Conservation (phyloP, 2,329 filamentous ascomycete genomes). For the Penicillium italicum region DNA sequence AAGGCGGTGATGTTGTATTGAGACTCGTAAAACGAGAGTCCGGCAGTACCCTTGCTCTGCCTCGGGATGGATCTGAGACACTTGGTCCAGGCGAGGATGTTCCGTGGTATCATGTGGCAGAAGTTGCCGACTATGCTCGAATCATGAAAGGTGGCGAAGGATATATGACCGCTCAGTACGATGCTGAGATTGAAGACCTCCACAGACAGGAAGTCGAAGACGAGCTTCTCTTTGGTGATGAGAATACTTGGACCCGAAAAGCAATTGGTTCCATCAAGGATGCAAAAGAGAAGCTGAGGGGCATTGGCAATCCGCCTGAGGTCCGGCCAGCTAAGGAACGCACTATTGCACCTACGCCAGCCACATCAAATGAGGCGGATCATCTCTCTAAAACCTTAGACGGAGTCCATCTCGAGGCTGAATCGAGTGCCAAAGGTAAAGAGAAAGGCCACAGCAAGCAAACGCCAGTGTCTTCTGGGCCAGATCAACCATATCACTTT, state of each 20-base stretch:
- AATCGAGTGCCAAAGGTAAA: conserved; percentile 22
- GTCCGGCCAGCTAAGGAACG: conserved; percentile 47
- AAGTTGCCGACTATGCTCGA: conserved; percentile 89
- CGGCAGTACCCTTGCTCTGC: conserved; percentile 80
- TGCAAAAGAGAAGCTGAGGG: conserved; percentile 69
- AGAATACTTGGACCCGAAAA: conserved; percentile 86
- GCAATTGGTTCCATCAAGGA: conserved; percentile 71
- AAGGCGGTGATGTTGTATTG: conserved; percentile 85
- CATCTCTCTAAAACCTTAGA: conserved; percentile 26
- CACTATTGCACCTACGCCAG: conserved; percentile 45
- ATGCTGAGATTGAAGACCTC: conserved; percentile 72
- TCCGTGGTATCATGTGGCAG: conserved; percentile 92
- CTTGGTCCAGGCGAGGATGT: conserved; percentile 69
- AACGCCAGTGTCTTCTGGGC: conserved; percentile 43
- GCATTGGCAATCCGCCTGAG: conserved; percentile 63
- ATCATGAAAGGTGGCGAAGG: conserved; percentile 91
- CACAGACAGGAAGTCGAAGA: conserved; percentile 78
- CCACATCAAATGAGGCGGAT: conserved; percentile 18
- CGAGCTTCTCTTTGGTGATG: conserved; percentile 85
- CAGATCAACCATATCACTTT: conserved; percentile 68
- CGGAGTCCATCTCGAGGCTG: conserved; percentile 19
- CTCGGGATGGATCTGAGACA: conserved; percentile 72
- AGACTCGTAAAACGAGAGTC: conserved; percentile 77
- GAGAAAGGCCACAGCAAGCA: conserved; percentile 26
- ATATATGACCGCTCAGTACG: conserved; percentile 80